Percentiles rank a stretch among this genome's conserved stretches.
These are phyloP conservation scores for Penicillium odoratum DNA, from an alignment of 495 filamentous ascomycete species.

Conservation along the genomic window DNA sequence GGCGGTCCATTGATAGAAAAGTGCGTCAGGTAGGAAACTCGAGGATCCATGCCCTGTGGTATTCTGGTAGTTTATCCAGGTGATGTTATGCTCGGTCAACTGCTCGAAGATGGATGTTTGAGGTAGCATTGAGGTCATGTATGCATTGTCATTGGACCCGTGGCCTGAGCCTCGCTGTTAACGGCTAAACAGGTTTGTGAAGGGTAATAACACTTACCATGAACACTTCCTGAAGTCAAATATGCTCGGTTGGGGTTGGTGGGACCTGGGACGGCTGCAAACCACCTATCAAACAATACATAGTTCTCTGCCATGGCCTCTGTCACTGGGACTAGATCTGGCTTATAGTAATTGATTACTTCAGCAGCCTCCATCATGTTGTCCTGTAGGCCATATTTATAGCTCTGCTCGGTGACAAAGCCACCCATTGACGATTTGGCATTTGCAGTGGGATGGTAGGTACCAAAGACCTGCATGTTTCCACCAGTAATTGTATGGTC, in stretches of 20 bases:
- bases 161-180: constrained; percentile 21
- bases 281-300: constrained; percentile 50
- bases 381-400: constrained; percentile 33
- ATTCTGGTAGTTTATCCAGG: constrained; percentile 54
- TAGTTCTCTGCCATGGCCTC: constrained; percentile 48
- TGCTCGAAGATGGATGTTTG: constrained; percentile 52
- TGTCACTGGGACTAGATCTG: constrained; percentile 46
- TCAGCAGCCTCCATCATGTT: constrained; percentile 31
- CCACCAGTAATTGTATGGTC: constrained; percentile 50
- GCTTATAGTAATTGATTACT: constrained; percentile 51
- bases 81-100: constrained; percentile 39
- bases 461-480: constrained; percentile 50
- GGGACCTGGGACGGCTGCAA: constrained; percentile 46
- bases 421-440: constrained; percentile 35
- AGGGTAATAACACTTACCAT: constrained; percentile 16
- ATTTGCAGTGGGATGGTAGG: constrained; percentile 35
- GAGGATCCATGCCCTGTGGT: constrained; percentile 25
- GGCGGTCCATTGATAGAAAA: constrained; percentile 45
- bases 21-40: constrained; percentile 34
- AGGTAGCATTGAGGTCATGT: constrained; percentile 39
- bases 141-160: constrained; percentile 42
- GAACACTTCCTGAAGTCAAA: constrained; percentile 46
- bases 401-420: constrained; percentile 48
- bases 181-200: background rate
- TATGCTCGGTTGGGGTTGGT: constrained; percentile 51